These are phyloP conservation scores for Acaromyces ingoldii DNA, from an alignment of 1,284 basidiomycete genomes.

Conservation along the genomic window DNA sequence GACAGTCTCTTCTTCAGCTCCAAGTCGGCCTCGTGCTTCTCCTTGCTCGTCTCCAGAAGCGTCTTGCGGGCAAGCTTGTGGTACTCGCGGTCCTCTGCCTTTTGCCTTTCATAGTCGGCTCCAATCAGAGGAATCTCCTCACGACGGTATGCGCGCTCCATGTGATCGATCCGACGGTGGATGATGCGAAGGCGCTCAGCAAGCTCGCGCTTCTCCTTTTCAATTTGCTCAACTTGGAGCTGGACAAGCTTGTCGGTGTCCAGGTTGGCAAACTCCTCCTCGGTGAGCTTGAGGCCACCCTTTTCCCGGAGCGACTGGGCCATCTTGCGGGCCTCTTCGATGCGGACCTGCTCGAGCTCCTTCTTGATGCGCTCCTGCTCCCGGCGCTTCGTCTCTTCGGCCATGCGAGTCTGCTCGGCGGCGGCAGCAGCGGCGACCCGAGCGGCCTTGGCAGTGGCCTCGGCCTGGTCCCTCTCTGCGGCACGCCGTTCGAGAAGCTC, in stretches of 20 bases:
- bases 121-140: constrained; percentile 82
- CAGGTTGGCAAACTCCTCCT: constrained; percentile 71
- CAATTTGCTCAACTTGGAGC: constrained; percentile 69
- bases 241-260: constrained; percentile 84
- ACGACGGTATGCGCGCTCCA: constrained; percentile 91
- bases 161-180: constrained; percentile 86
- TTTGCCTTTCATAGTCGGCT: constrained; percentile 80
- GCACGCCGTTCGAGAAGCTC: constrained; percentile 82
- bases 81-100: constrained; percentile 66
- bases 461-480: constrained; percentile 84
- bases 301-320: constrained; percentile 79
- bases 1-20: constrained; percentile 72
- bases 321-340: constrained; percentile 83
- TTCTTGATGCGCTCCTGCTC: constrained; percentile 73
- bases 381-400: constrained; percentile 68
- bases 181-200: constrained; percentile 77
- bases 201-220: constrained; percentile 92
- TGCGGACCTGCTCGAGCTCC: constrained; percentile 76
- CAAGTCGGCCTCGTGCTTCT: constrained; percentile 67
- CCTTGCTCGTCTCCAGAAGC: constrained; percentile 59
- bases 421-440: constrained; percentile 57
- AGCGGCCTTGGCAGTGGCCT: constrained; percentile 74
- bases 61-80: constrained; percentile 56
- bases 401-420: constrained; percentile 64
- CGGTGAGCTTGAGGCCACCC: constrained; percentile 77